Base-by-base conservation (phyloP, 306 rosid genomes). In the Cucumis hystrix region DNA sequence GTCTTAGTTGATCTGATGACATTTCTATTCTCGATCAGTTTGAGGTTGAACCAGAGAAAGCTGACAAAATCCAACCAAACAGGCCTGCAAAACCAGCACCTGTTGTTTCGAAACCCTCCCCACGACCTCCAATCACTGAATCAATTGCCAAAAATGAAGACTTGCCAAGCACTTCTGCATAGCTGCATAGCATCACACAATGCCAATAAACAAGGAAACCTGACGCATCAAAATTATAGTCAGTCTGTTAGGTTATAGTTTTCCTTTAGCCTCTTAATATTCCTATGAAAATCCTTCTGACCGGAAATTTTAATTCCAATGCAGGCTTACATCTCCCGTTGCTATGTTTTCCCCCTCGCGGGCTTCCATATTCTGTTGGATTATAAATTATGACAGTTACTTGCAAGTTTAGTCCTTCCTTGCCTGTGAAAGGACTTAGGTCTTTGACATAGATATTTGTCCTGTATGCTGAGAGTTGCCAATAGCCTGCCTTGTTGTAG, bases 51-150 rank as follows among this genome's bases (percentile, higher is more conserved):
- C 59, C 79, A 4, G 95, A 86, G 15, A 45, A 76, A 70, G 97
- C 82, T 63, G 86, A 84, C 78, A 88, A 90, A 86, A 88, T 88
- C 51, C 84, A 91, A 82, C 95, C 97, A 6, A 88, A 87, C 78
- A 84, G 96, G 75, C 91, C 92, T 62, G 68, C 67, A 8, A 82
- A 87, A 85, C 88, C 88, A 39, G 86, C 83, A 39, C 89, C 83
- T 62, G 83, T 86, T 14, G 86, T 70, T 77, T 77, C 75, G 56
- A 92, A 86, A 87, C 89, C 86, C 6, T 77, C 74, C 76, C 84
- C 83, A 5, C 83, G 76, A 37, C 79, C 66, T 71, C 84, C 83
- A 6, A 81, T 74, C 33, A 81, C 86, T n/a, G 77, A 82, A 73
- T 60, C 87, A 8, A 63, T 25, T 35, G 65, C 79, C 51, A 74